A percentile compares a stretch with the other conserved stretches of the same genome.
phyloP scores from a whole-genome alignment of 345 rosid genomes.

The Noccaea bulbosa region DNA sequence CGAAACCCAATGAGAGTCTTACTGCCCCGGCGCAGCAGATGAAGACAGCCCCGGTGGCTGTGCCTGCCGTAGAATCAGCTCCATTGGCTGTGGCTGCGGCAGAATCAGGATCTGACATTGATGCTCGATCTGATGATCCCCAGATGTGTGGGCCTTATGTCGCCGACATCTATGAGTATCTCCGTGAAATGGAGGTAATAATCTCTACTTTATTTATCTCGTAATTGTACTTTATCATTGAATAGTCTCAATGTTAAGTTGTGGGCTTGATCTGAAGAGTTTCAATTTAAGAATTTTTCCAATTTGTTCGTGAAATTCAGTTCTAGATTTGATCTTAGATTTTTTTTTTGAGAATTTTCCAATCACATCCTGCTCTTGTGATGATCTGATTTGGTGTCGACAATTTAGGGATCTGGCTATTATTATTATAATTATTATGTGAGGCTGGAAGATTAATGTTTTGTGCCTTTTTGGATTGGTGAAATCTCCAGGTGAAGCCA shows the following conservation, averaged over 20 bases:
- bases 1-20: too few relatives aligned
- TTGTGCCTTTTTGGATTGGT: background rate
- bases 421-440: too few relatives aligned
- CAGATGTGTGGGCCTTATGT: slow-evolving; percentile 47
- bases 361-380: too few relatives aligned
- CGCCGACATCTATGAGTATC: slow-evolving; percentile 33
- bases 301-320: background rate
- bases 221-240: background rate
- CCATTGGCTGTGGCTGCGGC: background rate
- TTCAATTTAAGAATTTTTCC: background rate
- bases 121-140: slow-evolving; percentile 42
- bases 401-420: too few relatives aligned
- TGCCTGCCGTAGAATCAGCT: background rate
- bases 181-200: slow-evolving; percentile 32
- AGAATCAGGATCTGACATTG: slow-evolving; percentile 26
- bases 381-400: too few relatives aligned
- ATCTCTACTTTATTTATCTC: too few relatives aligned
- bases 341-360: too few relatives aligned
- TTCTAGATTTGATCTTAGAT: background rate
- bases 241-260: background rate
- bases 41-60: too few relatives aligned
- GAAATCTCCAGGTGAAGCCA: slow-evolving; percentile 52
- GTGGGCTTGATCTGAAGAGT: too few relatives aligned
- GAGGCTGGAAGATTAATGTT: background rate
- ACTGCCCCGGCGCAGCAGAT: too few relatives aligned